Evolutionary conservation across 139 green algal species (phyloP).

Genomic region (Raphidocelis subcapitata): DNA sequence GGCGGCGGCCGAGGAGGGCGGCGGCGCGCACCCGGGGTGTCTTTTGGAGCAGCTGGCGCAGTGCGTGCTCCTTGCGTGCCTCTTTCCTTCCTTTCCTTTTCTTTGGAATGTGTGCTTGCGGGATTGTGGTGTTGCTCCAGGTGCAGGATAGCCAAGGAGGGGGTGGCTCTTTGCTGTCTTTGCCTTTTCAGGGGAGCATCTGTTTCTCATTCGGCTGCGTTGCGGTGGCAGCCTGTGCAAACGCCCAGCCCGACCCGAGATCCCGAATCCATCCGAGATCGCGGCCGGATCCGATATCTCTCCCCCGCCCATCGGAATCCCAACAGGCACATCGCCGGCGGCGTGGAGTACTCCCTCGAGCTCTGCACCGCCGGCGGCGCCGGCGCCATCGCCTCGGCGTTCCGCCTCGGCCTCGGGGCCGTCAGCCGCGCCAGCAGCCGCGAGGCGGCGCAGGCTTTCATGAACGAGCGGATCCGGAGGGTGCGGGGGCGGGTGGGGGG

Average conservation of each 20-base stretch:
- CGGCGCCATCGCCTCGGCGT: background rate
- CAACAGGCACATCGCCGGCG: constrained; percentile 39
- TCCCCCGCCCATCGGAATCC: background rate
- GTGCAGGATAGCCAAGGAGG: too few relatives aligned
- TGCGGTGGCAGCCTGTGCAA: too few relatives aligned
- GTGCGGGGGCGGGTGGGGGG: constrained; percentile 28
- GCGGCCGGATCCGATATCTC: too few relatives aligned
- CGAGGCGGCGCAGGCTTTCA: constrained; percentile 16
- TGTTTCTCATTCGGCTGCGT: too few relatives aligned
- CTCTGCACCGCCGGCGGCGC: constrained; percentile 3
- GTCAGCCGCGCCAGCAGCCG: constrained; percentile 12
- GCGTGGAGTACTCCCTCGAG: constrained; percentile 38
- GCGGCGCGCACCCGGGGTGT: constrained; percentile 40
- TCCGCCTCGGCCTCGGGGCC: constrained; percentile 30
- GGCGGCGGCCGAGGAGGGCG: background rate
- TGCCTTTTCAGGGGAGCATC: too few relatives aligned
- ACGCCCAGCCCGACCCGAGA: too few relatives aligned
- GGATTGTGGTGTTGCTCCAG: too few relatives aligned
- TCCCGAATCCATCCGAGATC: too few relatives aligned
- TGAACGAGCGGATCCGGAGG: constrained; percentile 25
- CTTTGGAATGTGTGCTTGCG: too few relatives aligned
- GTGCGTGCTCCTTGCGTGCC: background rate
- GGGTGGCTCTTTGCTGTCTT: too few relatives aligned
- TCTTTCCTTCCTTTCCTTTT: too few relatives aligned
- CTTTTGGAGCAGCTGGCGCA: constrained; percentile 54